Evolutionary conservation across 805 yeast genomes (phyloP), one percentile per base, ranked within the genome.

Genomic region (Saccharomycopsis sp.): DNA sequence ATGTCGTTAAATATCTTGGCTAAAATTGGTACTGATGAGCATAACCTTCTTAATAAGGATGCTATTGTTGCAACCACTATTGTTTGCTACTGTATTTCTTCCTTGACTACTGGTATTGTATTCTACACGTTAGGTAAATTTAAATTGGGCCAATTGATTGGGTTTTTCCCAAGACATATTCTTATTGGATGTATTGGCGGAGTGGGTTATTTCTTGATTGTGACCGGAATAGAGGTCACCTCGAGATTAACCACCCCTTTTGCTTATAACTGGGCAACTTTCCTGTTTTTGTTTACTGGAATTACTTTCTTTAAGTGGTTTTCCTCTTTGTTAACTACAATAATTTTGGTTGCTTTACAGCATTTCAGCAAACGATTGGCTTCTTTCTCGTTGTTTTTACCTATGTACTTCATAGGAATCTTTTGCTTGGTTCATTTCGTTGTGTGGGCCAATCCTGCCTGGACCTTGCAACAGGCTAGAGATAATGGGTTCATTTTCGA

Each of bases 101-200:
- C 97, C 0, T 73, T 94, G 9, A 78, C 94, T 9, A 94, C 99
- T 0, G 99, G 99, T 12, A 58, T 85, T 2, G 88, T 87, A 1
- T 94, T 94, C 68, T 83, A 81, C 64, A 52, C 79, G 1, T 75
- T 94, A 51, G 99, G 99, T 3, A 86, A 83, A 66, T 82, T 89
- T 67, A 81, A 78, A 60, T 73, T 94, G 42, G 99, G 99, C 3
- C 81, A 89, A 35, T 73, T 94, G 22, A 97, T 93, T 20, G 97
- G 96, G 0, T 94, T 91, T 69, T 94, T 94, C 77, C 99, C 99
- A 0, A 78, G 97, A 62, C 99, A 94, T 71, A 93, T 94, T 58
- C 77, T 94, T 29, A 94, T 94, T 42, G 99, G 99, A 1, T 94
- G 98, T 69, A 92, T 94, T 65, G 99, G 99, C 47, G 99, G 99